Evolutionary conservation across 2,329 filamentous ascomycete genomes (phyloP).

Genomic region (Neurospora sp.): DNA sequence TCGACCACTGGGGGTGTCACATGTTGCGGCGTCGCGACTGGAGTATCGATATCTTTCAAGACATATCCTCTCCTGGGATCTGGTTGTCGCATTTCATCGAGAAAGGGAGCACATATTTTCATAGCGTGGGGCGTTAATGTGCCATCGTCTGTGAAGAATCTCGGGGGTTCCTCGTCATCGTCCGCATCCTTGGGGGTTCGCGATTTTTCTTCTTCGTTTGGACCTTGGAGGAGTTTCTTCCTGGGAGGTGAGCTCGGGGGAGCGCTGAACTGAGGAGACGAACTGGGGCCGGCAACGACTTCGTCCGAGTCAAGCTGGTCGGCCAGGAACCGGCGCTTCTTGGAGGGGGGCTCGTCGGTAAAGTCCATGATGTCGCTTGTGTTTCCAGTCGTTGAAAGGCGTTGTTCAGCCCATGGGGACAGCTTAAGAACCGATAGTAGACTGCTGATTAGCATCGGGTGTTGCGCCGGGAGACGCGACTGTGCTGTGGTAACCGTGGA

Average conservation of each 20-base stretch:
- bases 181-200: not conserved
- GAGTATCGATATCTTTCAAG: slow-evolving; percentile 7
- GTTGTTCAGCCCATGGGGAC: not conserved
- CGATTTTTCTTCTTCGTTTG: not conserved
- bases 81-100: not conserved
- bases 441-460: not conserved
- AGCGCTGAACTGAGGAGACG: slow-evolving; percentile 1
- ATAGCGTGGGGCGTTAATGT: not conserved
- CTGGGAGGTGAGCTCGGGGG: slow-evolving; percentile 1
- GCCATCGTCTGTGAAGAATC: not conserved
- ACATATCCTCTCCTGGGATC: slow-evolving; percentile 10
- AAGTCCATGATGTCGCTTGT: slow-evolving; percentile 9
- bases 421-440: not conserved
- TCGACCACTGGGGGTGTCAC: slow-evolving; percentile 12
- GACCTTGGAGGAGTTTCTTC: not conserved
- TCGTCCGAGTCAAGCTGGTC: slow-evolving; percentile 18
- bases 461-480: slow-evolving; percentile 14
- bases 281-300: slow-evolving; percentile 15
- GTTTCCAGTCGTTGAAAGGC: not conserved
- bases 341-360: slow-evolving; percentile 32
- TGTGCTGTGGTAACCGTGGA: slow-evolving; percentile 8
- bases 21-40: not conserved
- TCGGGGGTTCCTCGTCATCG: not conserved
- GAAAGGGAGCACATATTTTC: not conserved
- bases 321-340: slow-evolving; percentile 37